These are phyloP conservation scores for Phalaenopsis hybrid DNA, from an alignment of 116 monocot species.

Conservation along the genomic window DNA sequence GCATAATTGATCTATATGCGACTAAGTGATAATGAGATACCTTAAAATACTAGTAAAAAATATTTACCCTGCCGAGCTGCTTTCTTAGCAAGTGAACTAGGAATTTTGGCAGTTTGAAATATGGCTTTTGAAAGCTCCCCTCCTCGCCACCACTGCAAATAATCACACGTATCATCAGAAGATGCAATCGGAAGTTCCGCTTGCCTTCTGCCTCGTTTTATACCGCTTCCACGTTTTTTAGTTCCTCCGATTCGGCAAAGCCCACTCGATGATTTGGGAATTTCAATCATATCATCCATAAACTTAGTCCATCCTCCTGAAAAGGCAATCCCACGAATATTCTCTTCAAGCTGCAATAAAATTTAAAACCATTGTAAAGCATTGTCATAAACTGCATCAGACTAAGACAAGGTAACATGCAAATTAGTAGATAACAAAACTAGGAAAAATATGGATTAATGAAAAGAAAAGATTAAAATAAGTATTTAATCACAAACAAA, in stretches of 20 bases:
- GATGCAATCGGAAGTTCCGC: slow-evolving; percentile 11
- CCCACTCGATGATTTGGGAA: slow-evolving; percentile 14
- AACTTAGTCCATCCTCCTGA: slow-evolving; percentile 51
- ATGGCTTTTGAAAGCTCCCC: slow-evolving; percentile 48
- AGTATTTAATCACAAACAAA: too few species aligned
- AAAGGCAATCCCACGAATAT: slow-evolving; percentile 58
- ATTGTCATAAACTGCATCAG: not conserved
- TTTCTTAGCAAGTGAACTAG: slow-evolving; percentile 33
- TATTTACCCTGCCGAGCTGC: slow-evolving; percentile 67
- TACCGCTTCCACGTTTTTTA: slow-evolving; percentile 40
- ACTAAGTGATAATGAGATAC: not conserved
- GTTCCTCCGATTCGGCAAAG: slow-evolving; percentile 15
- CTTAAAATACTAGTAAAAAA: not conserved
- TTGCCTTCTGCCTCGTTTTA: slow-evolving; percentile 37
- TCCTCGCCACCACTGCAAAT: slow-evolving; percentile 54
- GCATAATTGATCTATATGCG: not conserved
- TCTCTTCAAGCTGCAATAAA: slow-evolving; percentile 59
- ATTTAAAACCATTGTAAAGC: not conserved
- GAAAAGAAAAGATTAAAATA: not conserved
- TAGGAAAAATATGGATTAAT: not conserved
- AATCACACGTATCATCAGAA: slow-evolving; percentile 32
- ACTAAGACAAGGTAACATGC: not conserved
- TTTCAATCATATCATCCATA: slow-evolving; percentile 31
- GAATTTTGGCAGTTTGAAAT: slow-evolving; percentile 43
- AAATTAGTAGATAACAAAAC: not conserved